Base-by-base conservation (phyloP, 768 basidiomycete species). In the Pulveroboletus sp. region DNA sequence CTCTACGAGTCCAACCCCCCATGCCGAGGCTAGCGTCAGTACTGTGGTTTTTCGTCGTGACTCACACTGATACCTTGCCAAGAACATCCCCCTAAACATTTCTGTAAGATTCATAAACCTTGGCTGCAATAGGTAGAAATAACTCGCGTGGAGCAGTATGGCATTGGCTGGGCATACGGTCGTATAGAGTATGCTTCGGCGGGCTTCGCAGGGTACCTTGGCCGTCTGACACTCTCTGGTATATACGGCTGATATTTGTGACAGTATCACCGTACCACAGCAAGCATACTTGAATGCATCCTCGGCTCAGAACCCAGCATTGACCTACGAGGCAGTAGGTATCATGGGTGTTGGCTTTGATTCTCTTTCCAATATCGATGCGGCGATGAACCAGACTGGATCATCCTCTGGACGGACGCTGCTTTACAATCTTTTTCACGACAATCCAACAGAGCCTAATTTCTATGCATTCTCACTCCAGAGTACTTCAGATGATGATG, bases 321-420 rank as follows among this genome's bases (percentile, higher is more conserved):
- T 89, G 24, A 73, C 74, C 3, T 89, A 85, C 59, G 86, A 85
- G 17, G 84, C 86, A 14, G 62, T 71, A 54, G 89, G 89, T 17
- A 80, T 93, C 60, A 64, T 81, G 33, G 89, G 90, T 9, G 76
- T 91, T 11, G 89, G 91, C 33, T 91, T 91, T 60, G 82, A 81
- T 33, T 78, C 80, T 15, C 78, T 93, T 37, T 93, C 91, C 3
- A 77, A 72, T 30, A 79, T 93, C 49, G 87, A 92, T 59, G 67
- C 73, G 9, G 63, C 71, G 6, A 66, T 89, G 40, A 86, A 85
- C 56, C 58, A 67, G 30, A 80, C 85, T 2, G 76, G 78, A 26
- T 73, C 77, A 2, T 74, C 79, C 2, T 70, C 77, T 6, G 90
- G 89, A 17, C 78, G 85, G 28, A 82, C 80, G 55, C 61, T 93